A percentile compares a stretch with the other conserved stretches of the same genome.
These are phyloP conservation scores for Stemphylium beticola DNA, from an alignment of 2,329 filamentous ascomycete genomes.

Conservation along the genomic window DNA sequence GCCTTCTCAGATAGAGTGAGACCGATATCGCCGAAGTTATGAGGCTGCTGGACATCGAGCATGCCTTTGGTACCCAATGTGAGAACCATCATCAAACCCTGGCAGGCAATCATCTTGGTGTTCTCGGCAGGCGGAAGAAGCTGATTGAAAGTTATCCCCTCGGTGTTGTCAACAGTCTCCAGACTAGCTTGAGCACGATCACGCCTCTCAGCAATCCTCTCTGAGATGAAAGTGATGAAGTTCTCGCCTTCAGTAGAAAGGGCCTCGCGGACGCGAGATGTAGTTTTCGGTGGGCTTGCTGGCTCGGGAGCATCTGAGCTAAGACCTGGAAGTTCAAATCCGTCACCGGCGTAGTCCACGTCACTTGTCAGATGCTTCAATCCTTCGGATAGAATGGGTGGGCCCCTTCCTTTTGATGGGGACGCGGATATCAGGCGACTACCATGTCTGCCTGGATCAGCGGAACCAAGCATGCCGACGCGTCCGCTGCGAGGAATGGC, in stretches of 20 bases:
- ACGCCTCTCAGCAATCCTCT: conserved; percentile 51
- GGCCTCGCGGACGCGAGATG: conserved; percentile 56
- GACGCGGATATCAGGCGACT: conserved; percentile 65
- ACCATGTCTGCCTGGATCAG: conserved; percentile 46
- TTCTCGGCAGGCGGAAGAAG: conserved; percentile 67
- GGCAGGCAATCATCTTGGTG: conserved; percentile 67
- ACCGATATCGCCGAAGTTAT: conserved; percentile 50
- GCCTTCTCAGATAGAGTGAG: conserved; percentile 33
- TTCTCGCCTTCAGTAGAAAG: conserved; percentile 67
- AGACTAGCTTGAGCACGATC: conserved; percentile 13
- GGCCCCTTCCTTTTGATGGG: conserved; percentile 63
- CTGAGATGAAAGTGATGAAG: conserved; percentile 66
- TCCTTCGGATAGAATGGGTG: conserved; percentile 31
- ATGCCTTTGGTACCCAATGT: conserved; percentile 62
- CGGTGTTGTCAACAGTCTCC: conserved; percentile 34
- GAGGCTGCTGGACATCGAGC: conserved; percentile 67
- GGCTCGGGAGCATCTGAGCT: conserved; percentile 27
- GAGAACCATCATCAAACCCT: conserved; percentile 51
- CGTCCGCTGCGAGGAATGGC: conserved; percentile 50
- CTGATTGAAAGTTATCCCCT: conserved; percentile 68
- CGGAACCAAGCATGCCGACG: conserved; percentile 49
- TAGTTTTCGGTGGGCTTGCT: conserved; percentile 8
- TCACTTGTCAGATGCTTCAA: conserved; percentile 40
- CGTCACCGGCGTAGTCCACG: conserved; percentile 34
- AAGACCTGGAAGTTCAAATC: conserved; percentile 20